These are phyloP conservation scores for Sporothrix variecibatus DNA, from an alignment of 2,329 filamentous ascomycete species.

Conservation along the genomic window DNA sequence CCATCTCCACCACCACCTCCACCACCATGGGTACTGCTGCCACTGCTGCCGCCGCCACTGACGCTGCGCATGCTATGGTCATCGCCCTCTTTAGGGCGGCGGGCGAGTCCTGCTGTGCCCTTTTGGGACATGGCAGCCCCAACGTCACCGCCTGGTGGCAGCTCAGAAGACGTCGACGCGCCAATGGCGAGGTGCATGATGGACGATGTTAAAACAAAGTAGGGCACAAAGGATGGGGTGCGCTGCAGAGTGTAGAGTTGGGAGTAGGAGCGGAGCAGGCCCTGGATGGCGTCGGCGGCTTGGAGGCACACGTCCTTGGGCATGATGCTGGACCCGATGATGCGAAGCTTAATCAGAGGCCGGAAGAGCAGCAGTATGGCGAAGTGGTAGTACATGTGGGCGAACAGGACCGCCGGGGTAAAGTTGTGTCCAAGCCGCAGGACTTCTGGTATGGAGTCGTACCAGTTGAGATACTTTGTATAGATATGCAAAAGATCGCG, in stretches of 20 bases:
- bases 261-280: conserved; percentile 57
- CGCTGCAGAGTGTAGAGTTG: conserved; percentile 60
- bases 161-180: conserved; percentile 38
- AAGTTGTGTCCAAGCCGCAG: conserved; percentile 68
- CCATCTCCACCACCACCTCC: background rate
- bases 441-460: conserved; percentile 64
- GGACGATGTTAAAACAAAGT: conserved; percentile 62
- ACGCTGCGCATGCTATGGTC: conserved; percentile 12
- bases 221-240: conserved; percentile 62
- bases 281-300: conserved; percentile 61
- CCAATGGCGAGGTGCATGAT: conserved; percentile 62
- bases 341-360: conserved; percentile 65
- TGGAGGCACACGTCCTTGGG: conserved; percentile 67
- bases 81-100: conserved; percentile 1
- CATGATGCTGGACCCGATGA: conserved; percentile 63
- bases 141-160: conserved; percentile 22
- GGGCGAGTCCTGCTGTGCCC: background rate
- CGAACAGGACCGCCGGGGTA: conserved; percentile 70
- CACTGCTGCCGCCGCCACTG: background rate
- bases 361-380: conserved; percentile 73
- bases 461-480: conserved; percentile 71
- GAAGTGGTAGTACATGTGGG: conserved; percentile 74
- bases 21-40: background rate
- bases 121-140: background rate
- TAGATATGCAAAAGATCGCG: conserved; percentile 65